These are phyloP conservation scores for Volutella citrinella DNA, from an alignment of 2,329 filamentous ascomycete genomes.

Conservation along the genomic window DNA sequence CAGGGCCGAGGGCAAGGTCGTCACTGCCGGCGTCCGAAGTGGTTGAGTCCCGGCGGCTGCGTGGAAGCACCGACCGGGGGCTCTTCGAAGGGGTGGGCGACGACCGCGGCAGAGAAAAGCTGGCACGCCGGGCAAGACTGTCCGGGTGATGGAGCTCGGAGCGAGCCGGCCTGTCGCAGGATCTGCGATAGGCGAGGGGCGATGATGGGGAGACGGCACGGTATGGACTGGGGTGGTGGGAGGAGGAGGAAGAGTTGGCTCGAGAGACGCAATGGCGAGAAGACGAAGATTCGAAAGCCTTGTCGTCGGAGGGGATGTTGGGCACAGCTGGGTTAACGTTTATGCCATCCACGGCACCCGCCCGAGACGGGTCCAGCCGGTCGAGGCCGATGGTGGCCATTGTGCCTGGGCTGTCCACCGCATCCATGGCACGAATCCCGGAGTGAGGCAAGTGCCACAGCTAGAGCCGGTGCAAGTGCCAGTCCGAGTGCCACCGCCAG, in stretches of 20 bases:
- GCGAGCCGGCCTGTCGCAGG: too few species aligned
- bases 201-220: conserved; percentile 25
- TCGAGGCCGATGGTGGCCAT: too few species aligned
- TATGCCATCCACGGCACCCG: conserved; percentile 20
- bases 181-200: conserved; percentile 38
- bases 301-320: conserved; percentile 22
- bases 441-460: too few species aligned
- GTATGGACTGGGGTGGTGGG: conserved; percentile 14
- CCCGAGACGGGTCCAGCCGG: conserved; percentile 20
- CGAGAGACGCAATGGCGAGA: not conserved
- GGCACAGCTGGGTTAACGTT: conserved; percentile 18
- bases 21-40: conserved; percentile 41
- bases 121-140: conserved; percentile 56
- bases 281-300: not conserved
- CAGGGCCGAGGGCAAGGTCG: conserved; percentile 32
- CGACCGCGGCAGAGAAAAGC: conserved; percentile 59
- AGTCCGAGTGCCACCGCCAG: too few species aligned
- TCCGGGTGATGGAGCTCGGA: conserved; percentile 58
- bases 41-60: conserved; percentile 42
- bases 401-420: conserved; percentile 17
- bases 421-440: conserved; percentile 20
- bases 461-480: too few species aligned
- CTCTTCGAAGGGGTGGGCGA: conserved; percentile 39
- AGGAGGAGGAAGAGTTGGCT: conserved; percentile 2
- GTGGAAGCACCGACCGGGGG: conserved; percentile 39